phyloP scores from a whole-genome alignment of 306 rosid genomes.

The Myrica gale region DNA sequence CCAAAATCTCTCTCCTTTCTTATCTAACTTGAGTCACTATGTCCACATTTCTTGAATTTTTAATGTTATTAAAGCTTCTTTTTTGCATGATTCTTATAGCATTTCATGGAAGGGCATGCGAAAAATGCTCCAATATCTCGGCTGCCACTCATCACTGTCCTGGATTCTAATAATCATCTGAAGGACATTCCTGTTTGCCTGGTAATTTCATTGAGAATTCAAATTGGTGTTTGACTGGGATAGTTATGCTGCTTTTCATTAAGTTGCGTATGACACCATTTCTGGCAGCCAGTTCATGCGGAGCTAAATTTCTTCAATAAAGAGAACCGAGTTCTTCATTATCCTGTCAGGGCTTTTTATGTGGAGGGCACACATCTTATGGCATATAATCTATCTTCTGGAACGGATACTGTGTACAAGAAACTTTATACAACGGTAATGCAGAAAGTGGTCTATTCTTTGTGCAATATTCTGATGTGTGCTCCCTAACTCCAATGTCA shows the following conservation, averaged over 20 bases:
- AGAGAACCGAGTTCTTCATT: conserved; percentile 94
- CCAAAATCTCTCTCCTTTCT: not conserved
- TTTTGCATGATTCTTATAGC: conserved; percentile 55
- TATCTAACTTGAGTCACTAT: not conserved
- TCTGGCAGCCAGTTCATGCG: conserved; percentile 85
- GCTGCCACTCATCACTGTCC: conserved; percentile 78
- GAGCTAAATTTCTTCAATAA: conserved; percentile 94
- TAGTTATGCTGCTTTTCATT: conserved; percentile 26
- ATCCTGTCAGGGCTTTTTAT: conserved; percentile 87
- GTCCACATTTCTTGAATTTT: not conserved
- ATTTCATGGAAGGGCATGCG: conserved; percentile 95
- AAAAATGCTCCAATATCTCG: conserved; percentile 88
- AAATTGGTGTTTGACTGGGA: conserved; percentile 24
- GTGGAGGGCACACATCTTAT: conserved; percentile 80
- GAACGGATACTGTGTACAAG: conserved; percentile 75
- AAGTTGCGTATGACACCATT: conserved; percentile 30
- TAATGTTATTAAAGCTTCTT: not conserved
- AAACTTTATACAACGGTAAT: conserved; percentile 85
- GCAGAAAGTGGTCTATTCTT: conserved; percentile 24
- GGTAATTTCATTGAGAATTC: conserved; percentile 42
- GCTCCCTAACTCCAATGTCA: conserved; percentile 5
- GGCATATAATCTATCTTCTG: conserved; percentile 78
- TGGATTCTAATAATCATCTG: conserved; percentile 79
- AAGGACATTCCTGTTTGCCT: conserved; percentile 81
- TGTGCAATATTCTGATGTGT: conserved; percentile 24